phyloP scores from a whole-genome alignment of 371 early-diverging fungal species.

The Syncephalastrum monosporum region DNA sequence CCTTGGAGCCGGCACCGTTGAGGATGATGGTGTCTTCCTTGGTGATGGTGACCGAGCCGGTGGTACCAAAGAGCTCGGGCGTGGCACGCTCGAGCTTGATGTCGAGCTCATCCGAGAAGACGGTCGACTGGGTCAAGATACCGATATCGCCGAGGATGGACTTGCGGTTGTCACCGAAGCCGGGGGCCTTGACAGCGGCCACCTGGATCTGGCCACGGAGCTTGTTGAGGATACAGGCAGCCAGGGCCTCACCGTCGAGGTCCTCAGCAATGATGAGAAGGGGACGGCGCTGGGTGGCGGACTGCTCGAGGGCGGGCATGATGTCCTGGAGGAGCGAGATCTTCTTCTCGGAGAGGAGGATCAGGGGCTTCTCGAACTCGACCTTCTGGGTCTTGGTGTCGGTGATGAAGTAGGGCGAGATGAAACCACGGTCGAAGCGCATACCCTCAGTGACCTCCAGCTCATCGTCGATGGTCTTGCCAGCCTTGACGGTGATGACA shows the following conservation, averaged over 20 bases:
- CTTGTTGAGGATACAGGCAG: constrained; percentile 98
- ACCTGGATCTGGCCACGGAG: constrained; percentile 97
- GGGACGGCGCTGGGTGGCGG: constrained; percentile 94
- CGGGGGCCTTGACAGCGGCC: constrained; percentile 97
- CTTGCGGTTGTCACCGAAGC: constrained; percentile 99
- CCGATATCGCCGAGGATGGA: constrained; percentile 96
- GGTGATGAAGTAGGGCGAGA: constrained; percentile 98
- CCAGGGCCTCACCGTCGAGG: constrained; percentile 97
- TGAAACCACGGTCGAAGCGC: constrained; percentile 99
- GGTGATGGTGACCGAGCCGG: constrained; percentile 87
- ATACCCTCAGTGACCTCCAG: constrained; percentile 98
- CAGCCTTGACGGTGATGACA: constrained; percentile 98
- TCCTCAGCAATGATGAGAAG: constrained; percentile 97
- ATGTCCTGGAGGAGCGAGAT: constrained; percentile 93
- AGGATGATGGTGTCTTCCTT: constrained; percentile 98
- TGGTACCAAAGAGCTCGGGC: constrained; percentile 88
- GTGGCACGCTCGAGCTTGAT: constrained; percentile 93
- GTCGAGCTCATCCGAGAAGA: constrained; percentile 95
- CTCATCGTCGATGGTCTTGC: constrained; percentile 97
- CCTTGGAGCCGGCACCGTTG: constrained; percentile 92
- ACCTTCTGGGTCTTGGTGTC: constrained; percentile 96
- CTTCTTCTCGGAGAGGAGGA: constrained; percentile 95
- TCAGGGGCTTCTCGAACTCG: constrained; percentile 97
- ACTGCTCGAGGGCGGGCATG: constrained; percentile 91
- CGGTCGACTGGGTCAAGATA: constrained; percentile 91